Conservation (phyloP, 495 filamentous ascomycete species). For the Penicillium herquei region DNA sequence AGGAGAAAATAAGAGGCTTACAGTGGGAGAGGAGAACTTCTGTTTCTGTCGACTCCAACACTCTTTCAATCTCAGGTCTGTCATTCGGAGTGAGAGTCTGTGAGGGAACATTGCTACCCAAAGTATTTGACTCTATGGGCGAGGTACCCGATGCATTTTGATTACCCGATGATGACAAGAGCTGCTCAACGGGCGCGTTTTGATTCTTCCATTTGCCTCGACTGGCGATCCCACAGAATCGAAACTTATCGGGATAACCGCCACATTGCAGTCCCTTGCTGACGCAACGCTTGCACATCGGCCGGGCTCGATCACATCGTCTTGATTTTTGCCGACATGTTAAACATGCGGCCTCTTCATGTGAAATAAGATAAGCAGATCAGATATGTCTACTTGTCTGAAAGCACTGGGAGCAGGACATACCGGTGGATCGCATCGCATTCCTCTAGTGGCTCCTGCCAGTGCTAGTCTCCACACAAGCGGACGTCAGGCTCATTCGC, state of each 20-base stretch:
- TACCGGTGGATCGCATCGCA: not conserved
- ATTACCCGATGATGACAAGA: not conserved
- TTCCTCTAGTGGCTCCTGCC: no score
- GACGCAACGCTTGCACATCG: constrained; percentile 19
- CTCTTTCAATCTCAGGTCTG: not conserved
- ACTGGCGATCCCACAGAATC: constrained; percentile 38
- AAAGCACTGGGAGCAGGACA: not conserved
- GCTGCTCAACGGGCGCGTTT: constrained; percentile 3
- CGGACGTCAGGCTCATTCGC: no score
- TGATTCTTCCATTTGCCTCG: constrained; percentile 37
- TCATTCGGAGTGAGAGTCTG: not conserved
- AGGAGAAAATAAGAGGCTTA: constrained; percentile 3
- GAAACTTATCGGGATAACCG: constrained; percentile 42
- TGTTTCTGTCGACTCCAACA: constrained; percentile 5
- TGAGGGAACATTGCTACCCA: not conserved
- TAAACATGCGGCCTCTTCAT: constrained; percentile 19
- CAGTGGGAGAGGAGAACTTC: constrained; percentile 27
- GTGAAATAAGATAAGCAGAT: not conserved
- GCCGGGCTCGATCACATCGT: constrained; percentile 22
- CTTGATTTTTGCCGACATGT: constrained; percentile 25
- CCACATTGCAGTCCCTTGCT: constrained; percentile 25
- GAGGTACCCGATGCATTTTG: not conserved
- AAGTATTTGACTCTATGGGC: not conserved
- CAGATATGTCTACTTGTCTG: not conserved
- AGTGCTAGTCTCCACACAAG: no score